Conservation (phyloP, 75 land plant species). For the Azolla pinnata region DNA sequence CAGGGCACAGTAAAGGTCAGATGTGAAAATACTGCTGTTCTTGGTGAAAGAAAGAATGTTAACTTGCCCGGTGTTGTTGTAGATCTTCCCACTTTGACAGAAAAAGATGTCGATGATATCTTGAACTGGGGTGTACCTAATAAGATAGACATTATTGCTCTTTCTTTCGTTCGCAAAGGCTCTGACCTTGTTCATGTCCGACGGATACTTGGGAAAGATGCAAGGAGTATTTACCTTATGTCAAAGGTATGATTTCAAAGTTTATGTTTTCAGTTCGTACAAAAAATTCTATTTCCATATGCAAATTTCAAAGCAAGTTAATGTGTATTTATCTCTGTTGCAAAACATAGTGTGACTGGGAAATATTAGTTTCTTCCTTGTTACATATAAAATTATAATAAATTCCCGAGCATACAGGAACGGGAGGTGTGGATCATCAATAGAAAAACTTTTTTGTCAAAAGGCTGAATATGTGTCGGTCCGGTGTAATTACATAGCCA, state of each 20-base stretch:
- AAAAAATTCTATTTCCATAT: too few relatives aligned
- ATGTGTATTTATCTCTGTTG: too few relatives aligned
- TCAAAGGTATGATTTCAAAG: conserved; percentile 56
- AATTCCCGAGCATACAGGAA: too few relatives aligned
- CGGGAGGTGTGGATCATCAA: too few relatives aligned
- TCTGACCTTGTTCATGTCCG: conserved; percentile 73
- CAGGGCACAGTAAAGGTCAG: conserved; percentile 62
- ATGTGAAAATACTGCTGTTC: conserved; percentile 70
- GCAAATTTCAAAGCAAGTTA: too few relatives aligned
- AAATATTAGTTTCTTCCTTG: too few relatives aligned
- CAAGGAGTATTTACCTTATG: conserved; percentile 65
- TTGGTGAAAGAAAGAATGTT: conserved; percentile 87
- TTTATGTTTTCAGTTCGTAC: too few relatives aligned
- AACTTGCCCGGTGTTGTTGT: conserved; percentile 87
- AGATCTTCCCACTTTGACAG: conserved; percentile 83
- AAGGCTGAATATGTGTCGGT: too few relatives aligned
- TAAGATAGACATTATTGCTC: conserved; percentile 86
- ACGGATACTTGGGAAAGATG: conserved; percentile 56
- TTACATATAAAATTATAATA: too few relatives aligned
- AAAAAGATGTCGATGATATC: conserved; percentile 84
- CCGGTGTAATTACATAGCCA: too few relatives aligned
- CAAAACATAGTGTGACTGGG: too few relatives aligned
- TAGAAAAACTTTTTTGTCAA: too few relatives aligned
- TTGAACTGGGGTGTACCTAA: conserved; percentile 82
- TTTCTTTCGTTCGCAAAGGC: conserved; percentile 89